phyloP scores from a whole-genome alignment of 805 yeast species.

The Yamadazyma insecticola region DNA sequence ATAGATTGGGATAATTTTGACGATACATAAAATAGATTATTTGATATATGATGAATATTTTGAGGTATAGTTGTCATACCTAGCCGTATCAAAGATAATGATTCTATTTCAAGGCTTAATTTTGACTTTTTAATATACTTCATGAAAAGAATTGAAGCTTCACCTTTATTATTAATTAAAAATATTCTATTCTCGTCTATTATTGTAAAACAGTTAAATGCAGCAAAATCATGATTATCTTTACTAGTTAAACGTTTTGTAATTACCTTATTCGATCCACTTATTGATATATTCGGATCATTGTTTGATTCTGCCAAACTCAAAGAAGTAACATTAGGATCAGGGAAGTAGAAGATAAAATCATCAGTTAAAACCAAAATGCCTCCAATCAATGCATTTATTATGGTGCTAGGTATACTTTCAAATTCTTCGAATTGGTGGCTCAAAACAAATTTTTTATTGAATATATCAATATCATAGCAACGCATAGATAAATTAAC shows the following conservation, averaged over 20 bases:
- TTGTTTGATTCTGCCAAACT: conserved; percentile 7
- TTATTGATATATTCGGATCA: conserved; percentile 9
- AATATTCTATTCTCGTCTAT: conserved; percentile 26
- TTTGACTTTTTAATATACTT: conserved; percentile 3
- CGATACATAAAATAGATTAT: conserved; percentile 23
- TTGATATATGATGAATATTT: conserved; percentile 20
- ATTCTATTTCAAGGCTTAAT: conserved; percentile 1
- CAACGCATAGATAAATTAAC: conserved; percentile 27
- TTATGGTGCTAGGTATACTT: conserved; percentile 23
- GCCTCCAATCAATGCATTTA: conserved; percentile 21
- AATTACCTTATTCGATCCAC: conserved; percentile 11
- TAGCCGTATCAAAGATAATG: conserved; percentile 18
- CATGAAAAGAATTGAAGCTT: conserved; percentile 20
- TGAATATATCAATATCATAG: conserved; percentile 15
- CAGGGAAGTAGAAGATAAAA: conserved; percentile 26
- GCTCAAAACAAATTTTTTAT: conserved; percentile 7
- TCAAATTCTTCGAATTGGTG: conserved; percentile 26
- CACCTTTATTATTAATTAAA: conserved; percentile 25
- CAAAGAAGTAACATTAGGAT: conserved; percentile 10
- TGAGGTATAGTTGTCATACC: conserved; percentile 29
- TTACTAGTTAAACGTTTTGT: conserved; percentile 13
- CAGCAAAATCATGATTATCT: conserved; percentile 4
- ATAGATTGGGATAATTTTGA: conserved; percentile 29
- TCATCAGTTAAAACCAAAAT: conserved; percentile 22
- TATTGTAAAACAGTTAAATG: conserved; percentile 6